Evolutionary conservation across 2,329 filamentous ascomycete species (phyloP), one percentile per base, ranked within the genome.

Genomic region (Amesomyces nigricolor): DNA sequence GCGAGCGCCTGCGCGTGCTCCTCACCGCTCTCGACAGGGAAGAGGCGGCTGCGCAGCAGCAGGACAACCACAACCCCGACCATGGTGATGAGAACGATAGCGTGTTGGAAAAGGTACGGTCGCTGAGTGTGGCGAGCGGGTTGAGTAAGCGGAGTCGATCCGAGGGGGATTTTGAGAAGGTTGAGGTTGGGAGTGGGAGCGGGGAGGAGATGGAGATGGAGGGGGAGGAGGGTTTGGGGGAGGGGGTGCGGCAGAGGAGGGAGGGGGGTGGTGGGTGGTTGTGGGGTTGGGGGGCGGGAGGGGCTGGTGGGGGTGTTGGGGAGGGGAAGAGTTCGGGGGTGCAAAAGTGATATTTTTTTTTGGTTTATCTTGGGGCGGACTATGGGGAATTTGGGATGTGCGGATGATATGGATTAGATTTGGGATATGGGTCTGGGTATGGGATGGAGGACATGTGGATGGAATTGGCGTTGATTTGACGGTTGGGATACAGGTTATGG

Each of bases 91-190:
- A 61, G 17, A 63, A 40, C 5, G 29, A 47, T 37, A 49, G 52
- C 13, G 67, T 1, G 67, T 70, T 50, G 65, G 66, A 3, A 62
- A 55, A 61, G 50, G 53, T 44, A 58, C 72, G 78, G n/a, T 61
- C 61, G n/a, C 69, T 76, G 46, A 77, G 75, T 61, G 69, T 75
- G 2, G 72, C 94, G 62, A 86, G 83, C 62, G 82, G 76, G 3
- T 72, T 95, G 64, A 86, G 82, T 64, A 92, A 92, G 51, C 35
- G 35, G 73, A 92, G 88, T 66, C 84, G 85, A 61, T 95, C 89
- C 69, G 91, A 96, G 68, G 82, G 81, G 17, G 92, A 95, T 64
- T 96, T 96, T 66, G 91, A 95, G 66, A 88, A 89, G 68, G 89
- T 95, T 62, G 88, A 94, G 59, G 83, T 85, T 35, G 87, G 91